Base-by-base conservation (phyloP, 495 filamentous ascomycete species). In the Aspergillus saccharolyticus region DNA sequence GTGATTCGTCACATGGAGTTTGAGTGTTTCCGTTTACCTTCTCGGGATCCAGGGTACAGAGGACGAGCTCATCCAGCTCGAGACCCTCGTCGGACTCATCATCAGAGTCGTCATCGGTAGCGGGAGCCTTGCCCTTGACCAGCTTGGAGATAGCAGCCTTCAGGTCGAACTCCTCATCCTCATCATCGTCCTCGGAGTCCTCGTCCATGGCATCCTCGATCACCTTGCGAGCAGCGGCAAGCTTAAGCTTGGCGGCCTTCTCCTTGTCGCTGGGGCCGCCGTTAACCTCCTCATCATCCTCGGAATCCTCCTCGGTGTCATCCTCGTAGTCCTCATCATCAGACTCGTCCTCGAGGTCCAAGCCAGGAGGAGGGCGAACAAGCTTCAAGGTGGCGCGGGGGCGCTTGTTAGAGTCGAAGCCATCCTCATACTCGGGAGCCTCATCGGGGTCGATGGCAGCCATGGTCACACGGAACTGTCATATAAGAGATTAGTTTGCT, bases 381-480 rank as follows among this genome's bases (percentile, higher is more conserved):
- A 98, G 80, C 76, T 91, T 96, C 64, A 98, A 78, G 45, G 94
- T 98, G 42, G 94, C 86, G 64, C 91, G 86, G 47, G 85, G 80
- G 44, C 83, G 68, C 51, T 75, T 74, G 70, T 78, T 80, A 46
- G 85, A 76, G 55, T 85, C 85, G 58, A 78, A 76, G 39, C 81
- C 80, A 39, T 83, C 80, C 55, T 85, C 82, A 52, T 80, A 80
- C 58, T 89, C 83, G 42, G 88, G 84, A 47, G 76, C 78, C 59
- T 89, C 88, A 64, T 83, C 88, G 33, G 94, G 94, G 70, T 99
- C 92, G 65, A 99, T 86, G 64, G 94, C 94, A 64, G 95, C 94
- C 94, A 99, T 99, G 66, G 90, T 97, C 62, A 99, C 87, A 65
- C 89, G 91, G 77, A 96, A 91, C 92, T 96, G 55, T 42, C 51